Conservation (phyloP, 352 stramenopile genomes). For the Globisporangium recalcitrans region DNA sequence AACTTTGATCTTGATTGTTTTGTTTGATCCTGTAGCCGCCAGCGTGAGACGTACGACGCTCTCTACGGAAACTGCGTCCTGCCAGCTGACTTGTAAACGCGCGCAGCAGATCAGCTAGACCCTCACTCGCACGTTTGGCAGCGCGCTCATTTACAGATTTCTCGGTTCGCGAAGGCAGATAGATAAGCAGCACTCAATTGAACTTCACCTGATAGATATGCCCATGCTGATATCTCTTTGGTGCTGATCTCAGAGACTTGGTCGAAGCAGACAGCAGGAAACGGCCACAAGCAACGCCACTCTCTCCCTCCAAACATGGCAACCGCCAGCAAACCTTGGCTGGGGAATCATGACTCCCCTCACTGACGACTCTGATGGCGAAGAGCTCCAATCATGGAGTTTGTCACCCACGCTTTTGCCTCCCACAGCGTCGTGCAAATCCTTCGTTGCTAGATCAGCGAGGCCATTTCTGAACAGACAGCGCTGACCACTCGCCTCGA, state of each 20-base stretch:
- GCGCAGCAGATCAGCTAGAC: neutral
- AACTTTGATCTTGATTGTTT: conserved; percentile 5
- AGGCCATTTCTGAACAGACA: neutral
- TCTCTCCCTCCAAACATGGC: neutral
- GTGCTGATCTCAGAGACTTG: neutral
- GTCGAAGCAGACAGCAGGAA: no score
- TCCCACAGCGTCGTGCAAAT: neutral
- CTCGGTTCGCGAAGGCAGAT: neutral
- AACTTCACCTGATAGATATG: neutral
- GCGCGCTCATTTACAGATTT: neutral
- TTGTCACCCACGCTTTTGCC: neutral
- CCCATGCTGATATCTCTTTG: neutral
- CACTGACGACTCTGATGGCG: neutral
- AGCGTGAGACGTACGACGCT: conserved; percentile 70
- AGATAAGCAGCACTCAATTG: neutral
- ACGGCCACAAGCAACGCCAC: no score
- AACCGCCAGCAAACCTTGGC: no score
- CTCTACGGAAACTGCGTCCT: conserved; percentile 79
- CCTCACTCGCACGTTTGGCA: neutral
- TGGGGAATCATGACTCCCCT: no score
- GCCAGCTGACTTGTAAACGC: conserved; percentile 36
- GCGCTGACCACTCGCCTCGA: no score
- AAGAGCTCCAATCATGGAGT: neutral
- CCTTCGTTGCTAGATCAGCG: neutral
- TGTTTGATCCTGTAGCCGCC: conserved; percentile 31